phyloP scores from a whole-genome alignment of 1,139 yeast genomes.

The Debaryomycetaceae sp. region DNA sequence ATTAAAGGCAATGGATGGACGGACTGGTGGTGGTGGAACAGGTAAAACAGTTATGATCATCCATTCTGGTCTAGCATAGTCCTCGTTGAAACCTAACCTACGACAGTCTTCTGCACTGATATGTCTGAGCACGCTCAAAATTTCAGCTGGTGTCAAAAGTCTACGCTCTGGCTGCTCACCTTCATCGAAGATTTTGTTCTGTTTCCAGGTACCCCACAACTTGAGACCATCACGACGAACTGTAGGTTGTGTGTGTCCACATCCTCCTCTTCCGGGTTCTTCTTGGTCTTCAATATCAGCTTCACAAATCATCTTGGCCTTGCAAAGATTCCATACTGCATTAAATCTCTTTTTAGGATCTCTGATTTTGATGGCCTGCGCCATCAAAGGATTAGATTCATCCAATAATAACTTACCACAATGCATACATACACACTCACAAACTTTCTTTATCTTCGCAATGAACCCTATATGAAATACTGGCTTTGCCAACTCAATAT shows the following conservation, averaged over 20 bases:
- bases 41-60: constrained; percentile 94
- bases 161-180: constrained; percentile 92
- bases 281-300: constrained; percentile 68
- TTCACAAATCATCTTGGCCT: constrained; percentile 92
- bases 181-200: constrained; percentile 73
- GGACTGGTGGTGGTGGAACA: constrained; percentile 99
- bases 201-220: constrained; percentile 97
- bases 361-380: constrained; percentile 82
- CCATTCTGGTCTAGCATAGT: constrained; percentile 99
- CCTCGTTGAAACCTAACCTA: constrained; percentile 86
- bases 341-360: constrained; percentile 96
- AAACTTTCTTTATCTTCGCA: constrained; percentile 88
- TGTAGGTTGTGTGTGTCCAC: constrained; percentile 97
- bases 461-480: constrained; percentile 97
- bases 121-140: constrained; percentile 87
- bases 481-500: constrained; percentile 95
- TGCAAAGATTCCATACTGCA: constrained; percentile 93
- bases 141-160: constrained; percentile 82
- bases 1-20: constrained; percentile 97
- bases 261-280: constrained; percentile 81
- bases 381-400: constrained; percentile 81
- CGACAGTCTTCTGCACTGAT: constrained; percentile 81
- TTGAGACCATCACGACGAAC: constrained; percentile 94
- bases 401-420: constrained; percentile 93
- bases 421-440: constrained; percentile 97